Evolutionary conservation across 805 yeast genomes (phyloP), one percentile per base, ranked within the genome.

Genomic region (Tetrapisispora taiwanensis): DNA sequence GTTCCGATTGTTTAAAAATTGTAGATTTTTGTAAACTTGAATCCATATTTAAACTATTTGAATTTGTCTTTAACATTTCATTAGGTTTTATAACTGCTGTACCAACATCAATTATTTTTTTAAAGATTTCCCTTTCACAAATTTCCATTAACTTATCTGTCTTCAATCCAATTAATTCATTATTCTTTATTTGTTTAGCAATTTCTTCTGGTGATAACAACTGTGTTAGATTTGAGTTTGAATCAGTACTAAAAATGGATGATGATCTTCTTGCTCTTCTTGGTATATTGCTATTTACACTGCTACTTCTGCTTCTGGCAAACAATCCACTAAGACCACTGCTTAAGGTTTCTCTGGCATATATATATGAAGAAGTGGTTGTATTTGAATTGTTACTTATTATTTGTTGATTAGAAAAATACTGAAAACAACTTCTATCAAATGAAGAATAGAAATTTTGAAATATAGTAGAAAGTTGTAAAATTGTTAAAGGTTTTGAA

Each of bases 291-390:
- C 55, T 48, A 22, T 51, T 52, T 1, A 48, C 52, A 38, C 61
- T 56, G 35, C 58, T 53, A 49, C 67, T 61, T 37, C 67, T 54
- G 41, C 63, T 59, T 18, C 65, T 49, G 10, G 60, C 58, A 52
- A 62, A 62, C 7, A 62, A 59, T 2, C 66, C 65, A 43, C 66
- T 61, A 33, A 62, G 44, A 1, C 67, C 67, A 36, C 63, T 59
- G 38, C 62, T 61, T 20, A 60, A 45, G 2, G 59, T 47, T 33
- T 62, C 66, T 24, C 57, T 53, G 0, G 65, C 63, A 32, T 40
- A 46, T 17, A 59, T 42, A 38, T 57, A 54, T 1, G 56, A 18
- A 2, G 42, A 19, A 4, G 32, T 12, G 13, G 26, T 27, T 3
- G 18, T 18, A 17, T 19, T 28, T 4, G 15, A 26, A 24, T 20